Evolutionary conservation across 208 protist genomes (phyloP).

Genomic region (Angomonas desouzai): DNA sequence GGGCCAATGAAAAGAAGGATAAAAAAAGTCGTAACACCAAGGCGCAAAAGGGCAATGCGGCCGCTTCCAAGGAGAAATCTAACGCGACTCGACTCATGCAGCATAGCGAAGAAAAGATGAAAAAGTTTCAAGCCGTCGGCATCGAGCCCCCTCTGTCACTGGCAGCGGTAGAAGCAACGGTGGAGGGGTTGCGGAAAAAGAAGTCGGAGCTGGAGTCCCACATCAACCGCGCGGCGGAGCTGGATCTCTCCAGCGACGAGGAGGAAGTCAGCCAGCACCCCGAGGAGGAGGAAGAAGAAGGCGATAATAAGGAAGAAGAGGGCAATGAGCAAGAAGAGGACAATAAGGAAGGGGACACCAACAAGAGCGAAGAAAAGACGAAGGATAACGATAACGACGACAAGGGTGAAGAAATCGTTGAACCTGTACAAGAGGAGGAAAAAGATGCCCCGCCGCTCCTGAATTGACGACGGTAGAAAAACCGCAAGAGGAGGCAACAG

Average conservation of each 20-base stretch:
- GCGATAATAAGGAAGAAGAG: slow-evolving; percentile 13
- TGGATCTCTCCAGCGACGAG: slow-evolving; percentile 60
- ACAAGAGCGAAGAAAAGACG: too few relatives aligned
- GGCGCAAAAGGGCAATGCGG: slow-evolving; percentile 12
- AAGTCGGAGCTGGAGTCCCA: slow-evolving; percentile 53
- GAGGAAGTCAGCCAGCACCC: too few relatives aligned
- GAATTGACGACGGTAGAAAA: background rate
- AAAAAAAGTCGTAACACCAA: slow-evolving; percentile 23
- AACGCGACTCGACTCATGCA: slow-evolving; percentile 32
- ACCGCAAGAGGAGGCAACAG: slow-evolving; percentile 1
- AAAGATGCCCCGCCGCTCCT: too few relatives aligned
- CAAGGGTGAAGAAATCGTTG: slow-evolving; percentile 10
- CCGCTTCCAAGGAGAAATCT: slow-evolving; percentile 12
- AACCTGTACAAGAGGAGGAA: slow-evolving; percentile 14
- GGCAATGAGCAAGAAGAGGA: too few relatives aligned
- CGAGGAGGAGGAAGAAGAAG: slow-evolving; percentile 22
- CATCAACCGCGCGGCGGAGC: slow-evolving; percentile 37
- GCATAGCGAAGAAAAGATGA: slow-evolving; percentile 66
- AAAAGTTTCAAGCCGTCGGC: slow-evolving; percentile 51
- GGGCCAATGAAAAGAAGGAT: slow-evolving; percentile 28
- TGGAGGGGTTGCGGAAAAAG: slow-evolving; percentile 39
- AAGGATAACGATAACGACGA: too few relatives aligned
- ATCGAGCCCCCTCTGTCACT: slow-evolving; percentile 47
- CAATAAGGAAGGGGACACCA: too few relatives aligned
- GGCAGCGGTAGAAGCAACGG: slow-evolving; percentile 34